Conservation (phyloP, 768 basidiomycete species). For the Podaxis pistillaris region DNA sequence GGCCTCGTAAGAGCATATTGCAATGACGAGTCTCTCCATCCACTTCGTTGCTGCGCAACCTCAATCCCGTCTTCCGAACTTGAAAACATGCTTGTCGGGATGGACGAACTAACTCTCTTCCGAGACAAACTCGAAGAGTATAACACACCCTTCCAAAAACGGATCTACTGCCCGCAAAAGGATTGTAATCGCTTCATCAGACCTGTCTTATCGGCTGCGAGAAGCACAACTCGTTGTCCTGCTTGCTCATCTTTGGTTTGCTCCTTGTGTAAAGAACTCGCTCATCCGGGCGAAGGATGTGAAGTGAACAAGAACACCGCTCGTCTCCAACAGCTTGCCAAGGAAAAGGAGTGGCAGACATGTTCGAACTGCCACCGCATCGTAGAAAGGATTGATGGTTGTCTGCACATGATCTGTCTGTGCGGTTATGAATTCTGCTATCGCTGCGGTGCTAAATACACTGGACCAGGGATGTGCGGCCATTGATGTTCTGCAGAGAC, state of each 20-base stretch:
- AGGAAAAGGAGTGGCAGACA: conserved; percentile 7
- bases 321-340: conserved; percentile 5
- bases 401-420: conserved; percentile 15
- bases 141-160: conserved; percentile 2
- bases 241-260: not conserved
- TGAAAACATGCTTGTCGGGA: not conserved
- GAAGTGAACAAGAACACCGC: not conserved
- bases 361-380: conserved; percentile 12
- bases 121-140: conserved; percentile 7
- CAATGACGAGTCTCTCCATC: conserved; percentile 13
- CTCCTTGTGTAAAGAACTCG: not conserved
- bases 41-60: conserved; percentile 13
- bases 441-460: conserved; percentile 5
- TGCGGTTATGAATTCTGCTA: conserved; percentile 16
- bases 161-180: conserved; percentile 12
- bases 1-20: conserved; percentile 7
- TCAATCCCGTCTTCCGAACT: not conserved
- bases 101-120: not conserved
- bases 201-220: not conserved
- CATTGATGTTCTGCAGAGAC: not conserved
- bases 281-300: not conserved
- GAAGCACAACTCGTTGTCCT: not conserved
- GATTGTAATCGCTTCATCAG: conserved; percentile 10
- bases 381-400: conserved; percentile 12
- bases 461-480: not conserved